Evolutionary conservation across 1,284 basidiomycete species (phyloP), one percentile per base, ranked within the genome.

Genomic region (Marasmius sp.): DNA sequence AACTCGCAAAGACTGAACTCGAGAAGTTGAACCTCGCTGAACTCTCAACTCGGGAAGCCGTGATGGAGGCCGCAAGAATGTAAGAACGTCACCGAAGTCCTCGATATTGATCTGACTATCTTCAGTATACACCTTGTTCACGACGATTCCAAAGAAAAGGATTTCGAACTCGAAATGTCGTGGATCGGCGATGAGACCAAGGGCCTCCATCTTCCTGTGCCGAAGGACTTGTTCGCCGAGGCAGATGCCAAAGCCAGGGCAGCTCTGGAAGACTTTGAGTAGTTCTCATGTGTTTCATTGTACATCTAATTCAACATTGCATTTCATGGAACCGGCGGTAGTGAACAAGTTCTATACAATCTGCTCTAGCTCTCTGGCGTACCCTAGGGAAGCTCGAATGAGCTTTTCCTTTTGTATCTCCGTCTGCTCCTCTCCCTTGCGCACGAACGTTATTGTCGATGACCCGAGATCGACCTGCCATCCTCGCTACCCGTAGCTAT

Each of bases 161-260:
- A 95, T 59, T 99, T 99, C 69, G 97, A 99, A 75, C 85, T 99
- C 27, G 97, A 99, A 76, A 86, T 99, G 83, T 94, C 95, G 43
- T 99, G 97, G 97, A 88, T 98, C 63, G 88, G 95, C 36, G 84
- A 88, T 34, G 94, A 97, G 77, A 93, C 92, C 22, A 88, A 90
- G 34, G 88, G 87, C 53, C 77, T 89, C 58, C 95, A 98, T 75
- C 80, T 85, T 37, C 83, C 87, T 12, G 94, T 99, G 59, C 97
- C 97, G 37, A 86, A 85, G 61, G 94, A 95, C 49, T 79, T 98
- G 64, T 81, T 90, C 56, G 83, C 88, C 33, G 94, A 96, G 72
- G 97, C 97, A 45, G 93, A 97, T 71, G 82, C 81, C 61, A 92
- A 92, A 76, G 97, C 96, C 5, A 95, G 93, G 79, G 93, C 91